Conservation (phyloP, 2,329 filamentous ascomycete species). For the Colletotrichum sp. region DNA sequence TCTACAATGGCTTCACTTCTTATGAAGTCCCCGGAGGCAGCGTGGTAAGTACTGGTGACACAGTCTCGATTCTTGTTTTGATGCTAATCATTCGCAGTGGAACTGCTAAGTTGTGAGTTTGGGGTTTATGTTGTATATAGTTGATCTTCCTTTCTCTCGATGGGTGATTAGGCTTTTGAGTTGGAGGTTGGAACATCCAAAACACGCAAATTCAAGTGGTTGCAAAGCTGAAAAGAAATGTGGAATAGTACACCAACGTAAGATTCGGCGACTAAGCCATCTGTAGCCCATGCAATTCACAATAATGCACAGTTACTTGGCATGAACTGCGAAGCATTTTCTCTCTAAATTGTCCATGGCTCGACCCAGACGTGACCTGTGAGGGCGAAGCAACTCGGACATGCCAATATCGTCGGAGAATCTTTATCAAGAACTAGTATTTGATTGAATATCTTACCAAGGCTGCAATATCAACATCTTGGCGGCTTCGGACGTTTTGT, state of each 20-base stretch:
- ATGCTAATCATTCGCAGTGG: neutral
- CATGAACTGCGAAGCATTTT: neutral
- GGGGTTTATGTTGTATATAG: neutral
- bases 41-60: neutral
- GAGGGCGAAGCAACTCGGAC: neutral
- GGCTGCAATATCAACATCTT: neutral
- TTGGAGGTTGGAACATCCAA: neutral
- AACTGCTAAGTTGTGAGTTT: neutral
- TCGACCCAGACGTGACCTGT: neutral
- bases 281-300: neutral
- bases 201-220: neutral
- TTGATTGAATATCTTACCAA: neutral
- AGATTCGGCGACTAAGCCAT: neutral
- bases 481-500: neutral
- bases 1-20: conserved; percentile 9
- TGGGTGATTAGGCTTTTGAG: neutral
- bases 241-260: neutral
- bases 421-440: neutral
- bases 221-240: neutral
- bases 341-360: neutral
- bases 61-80: neutral
- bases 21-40: conserved; percentile 10
- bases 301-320: neutral
- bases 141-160: neutral
- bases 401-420: neutral